phyloP scores from a whole-genome alignment of 23 red algal genomes.

The Agarophyton chilense region DNA sequence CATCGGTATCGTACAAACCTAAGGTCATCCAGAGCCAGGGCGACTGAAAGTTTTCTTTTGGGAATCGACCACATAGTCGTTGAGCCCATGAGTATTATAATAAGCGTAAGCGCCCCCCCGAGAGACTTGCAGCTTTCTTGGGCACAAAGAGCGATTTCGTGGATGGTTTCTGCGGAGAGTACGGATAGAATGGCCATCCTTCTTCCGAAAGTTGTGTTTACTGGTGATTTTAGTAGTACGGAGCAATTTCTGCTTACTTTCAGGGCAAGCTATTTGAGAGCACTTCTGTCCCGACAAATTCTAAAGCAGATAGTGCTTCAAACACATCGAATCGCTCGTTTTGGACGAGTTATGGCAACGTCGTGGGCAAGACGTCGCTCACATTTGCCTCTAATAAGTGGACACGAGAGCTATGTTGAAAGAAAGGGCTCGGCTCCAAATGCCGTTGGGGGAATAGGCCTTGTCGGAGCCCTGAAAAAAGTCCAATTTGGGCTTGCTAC shows the following conservation, averaged over 20 bases:
- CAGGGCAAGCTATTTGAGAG: not conserved
- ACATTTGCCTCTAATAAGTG: not conserved
- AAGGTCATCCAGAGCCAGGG: not conserved
- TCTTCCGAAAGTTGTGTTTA: slow-evolving; percentile 43
- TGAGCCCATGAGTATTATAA: slow-evolving; percentile 11
- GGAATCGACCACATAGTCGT: slow-evolving; percentile 50
- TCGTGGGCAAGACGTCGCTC: slow-evolving; percentile 17
- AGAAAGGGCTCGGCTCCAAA: not conserved
- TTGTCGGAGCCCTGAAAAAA: not conserved
- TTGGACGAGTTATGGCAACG: slow-evolving; percentile 6
- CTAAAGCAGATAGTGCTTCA: not conserved
- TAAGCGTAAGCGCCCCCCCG: slow-evolving; percentile 35
- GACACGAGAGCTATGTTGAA: not conserved
- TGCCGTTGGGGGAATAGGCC: not conserved
- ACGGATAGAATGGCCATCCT: slow-evolving; percentile 1
- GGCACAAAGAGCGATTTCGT: not conserved
- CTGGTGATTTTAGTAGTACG: slow-evolving; percentile 37
- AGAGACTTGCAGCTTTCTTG: not conserved
- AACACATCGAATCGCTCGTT: not conserved
- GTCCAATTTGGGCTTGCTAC: slow-evolving; percentile 7
- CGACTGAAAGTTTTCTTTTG: not conserved
- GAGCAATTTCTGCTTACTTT: not conserved
- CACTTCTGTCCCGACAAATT: not conserved
- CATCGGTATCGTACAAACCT: not conserved
- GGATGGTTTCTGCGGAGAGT: slow-evolving; percentile 27